Evolutionary conservation across 805 yeast species (phyloP).

Genomic region (Nakazawaea wickerhamii): DNA sequence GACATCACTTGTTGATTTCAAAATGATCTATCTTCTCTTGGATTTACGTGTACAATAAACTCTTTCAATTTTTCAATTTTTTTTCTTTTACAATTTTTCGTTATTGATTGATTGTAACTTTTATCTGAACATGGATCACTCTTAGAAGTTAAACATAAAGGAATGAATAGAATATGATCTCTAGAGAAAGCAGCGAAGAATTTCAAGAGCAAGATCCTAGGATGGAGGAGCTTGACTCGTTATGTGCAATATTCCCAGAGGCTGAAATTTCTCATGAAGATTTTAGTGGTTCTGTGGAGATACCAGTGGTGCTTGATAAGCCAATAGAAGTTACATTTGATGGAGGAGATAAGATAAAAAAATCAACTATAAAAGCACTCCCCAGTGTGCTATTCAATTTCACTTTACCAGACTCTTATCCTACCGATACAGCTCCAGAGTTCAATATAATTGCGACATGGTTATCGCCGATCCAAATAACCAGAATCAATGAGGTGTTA

Average conservation of each 20-base stretch:
- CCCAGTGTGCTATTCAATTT: conserved; percentile 29
- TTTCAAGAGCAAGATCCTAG: conserved; percentile 18
- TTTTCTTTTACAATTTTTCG: not conserved
- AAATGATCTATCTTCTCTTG: not conserved
- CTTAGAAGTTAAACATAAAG: not conserved
- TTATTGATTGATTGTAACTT: not conserved
- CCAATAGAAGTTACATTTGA: conserved; percentile 15
- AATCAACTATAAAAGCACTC: conserved; percentile 20
- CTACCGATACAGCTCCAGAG: conserved; percentile 25
- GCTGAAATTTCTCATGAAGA: conserved; percentile 14
- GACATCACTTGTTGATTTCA: not conserved
- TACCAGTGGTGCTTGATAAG: conserved; percentile 23
- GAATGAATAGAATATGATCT: not conserved
- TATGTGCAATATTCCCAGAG: conserved; percentile 39
- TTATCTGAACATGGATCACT: too few species aligned
- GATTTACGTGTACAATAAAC: not conserved
- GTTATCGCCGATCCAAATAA: conserved; percentile 21
- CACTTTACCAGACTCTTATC: conserved; percentile 30
- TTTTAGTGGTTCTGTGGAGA: conserved; percentile 22
- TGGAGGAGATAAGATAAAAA: conserved; percentile 5
- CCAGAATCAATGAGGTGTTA: conserved; percentile 18
- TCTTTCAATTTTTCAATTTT: not conserved
- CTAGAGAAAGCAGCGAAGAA: not conserved
- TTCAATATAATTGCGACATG: conserved; percentile 26
- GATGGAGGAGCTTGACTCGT: conserved; percentile 34